A percentile compares a stretch with the other conserved stretches of the same genome.
These are phyloP conservation scores for Nannochloropsis gaditana DNA, from an alignment of 108 stramenopile species.

Conservation along the genomic window DNA sequence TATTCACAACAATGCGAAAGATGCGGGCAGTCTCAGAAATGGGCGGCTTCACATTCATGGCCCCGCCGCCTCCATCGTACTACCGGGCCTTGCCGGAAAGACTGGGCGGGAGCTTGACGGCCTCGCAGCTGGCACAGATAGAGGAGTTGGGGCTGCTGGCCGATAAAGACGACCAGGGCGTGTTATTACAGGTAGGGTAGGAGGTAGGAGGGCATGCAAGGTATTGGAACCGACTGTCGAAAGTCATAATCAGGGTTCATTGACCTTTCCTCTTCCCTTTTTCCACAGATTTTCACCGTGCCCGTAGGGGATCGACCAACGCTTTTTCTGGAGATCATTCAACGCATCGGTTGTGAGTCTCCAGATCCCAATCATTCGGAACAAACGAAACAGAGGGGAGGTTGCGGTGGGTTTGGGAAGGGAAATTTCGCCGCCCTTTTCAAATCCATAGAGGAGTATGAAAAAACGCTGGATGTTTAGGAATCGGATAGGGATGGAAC, in stretches of 20 bases:
- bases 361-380: neutral
- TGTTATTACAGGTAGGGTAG: constrained; percentile 52
- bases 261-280: neutral
- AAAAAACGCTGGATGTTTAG: constrained; percentile 34
- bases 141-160: constrained; percentile 72
- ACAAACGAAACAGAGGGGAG: constrained; percentile 46
- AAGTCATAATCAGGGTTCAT: neutral
- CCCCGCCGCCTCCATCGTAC: constrained; percentile 62
- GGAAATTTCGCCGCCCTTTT: constrained; percentile 82
- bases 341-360: constrained; percentile 72
- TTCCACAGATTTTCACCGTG: constrained; percentile 70
- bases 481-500: neutral
- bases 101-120: constrained; percentile 45
- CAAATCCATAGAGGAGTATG: constrained; percentile 71
- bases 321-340: constrained; percentile 79
- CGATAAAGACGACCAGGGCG: constrained; percentile 76
- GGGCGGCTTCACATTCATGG: constrained; percentile 77
- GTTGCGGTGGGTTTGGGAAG: constrained; percentile 82
- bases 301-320: constrained; percentile 76
- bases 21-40: constrained; percentile 61
- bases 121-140: constrained; percentile 52
- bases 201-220: neutral
- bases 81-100: constrained; percentile 41
- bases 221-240: neutral
- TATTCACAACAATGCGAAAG: constrained; percentile 63